Conservation (phyloP, 1,139 yeast species). For the Geotrichum phurueaensis region DNA sequence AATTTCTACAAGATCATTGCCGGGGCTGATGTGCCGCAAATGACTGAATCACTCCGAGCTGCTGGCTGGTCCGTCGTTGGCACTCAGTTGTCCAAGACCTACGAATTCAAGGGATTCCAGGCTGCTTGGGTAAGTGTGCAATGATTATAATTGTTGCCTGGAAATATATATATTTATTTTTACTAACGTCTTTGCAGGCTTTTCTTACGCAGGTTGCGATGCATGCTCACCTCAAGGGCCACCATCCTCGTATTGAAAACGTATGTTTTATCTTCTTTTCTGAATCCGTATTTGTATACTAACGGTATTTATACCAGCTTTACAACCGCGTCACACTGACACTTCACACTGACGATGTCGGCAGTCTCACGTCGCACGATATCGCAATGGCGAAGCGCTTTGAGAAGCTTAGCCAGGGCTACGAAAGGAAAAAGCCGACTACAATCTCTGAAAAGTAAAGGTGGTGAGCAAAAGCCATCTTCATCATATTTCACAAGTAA, state of each 20-base stretch:
- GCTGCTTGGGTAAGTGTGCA: slow-evolving; percentile 25
- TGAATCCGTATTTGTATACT: background rate
- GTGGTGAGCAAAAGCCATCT: background rate
- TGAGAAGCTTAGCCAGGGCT: slow-evolving; percentile 30
- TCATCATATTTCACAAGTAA: no score
- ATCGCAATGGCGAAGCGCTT: slow-evolving; percentile 52
- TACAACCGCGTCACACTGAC: slow-evolving; percentile 56
- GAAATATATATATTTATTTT: background rate
- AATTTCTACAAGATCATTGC: background rate
- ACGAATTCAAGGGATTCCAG: slow-evolving; percentile 22
- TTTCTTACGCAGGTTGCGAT: slow-evolving; percentile 59
- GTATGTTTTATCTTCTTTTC: slow-evolving; percentile 17
- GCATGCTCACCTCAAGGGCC: slow-evolving; percentile 55
- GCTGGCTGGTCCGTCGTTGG: slow-evolving; percentile 3
- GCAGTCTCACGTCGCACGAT: slow-evolving; percentile 53
- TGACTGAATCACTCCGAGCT: background rate
- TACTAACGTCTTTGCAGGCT: slow-evolving; percentile 27
- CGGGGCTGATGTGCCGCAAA: background rate
- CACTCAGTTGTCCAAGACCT: slow-evolving; percentile 5
- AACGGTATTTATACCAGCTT: slow-evolving; percentile 27
- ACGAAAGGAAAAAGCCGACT: background rate
- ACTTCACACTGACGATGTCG: slow-evolving; percentile 64
- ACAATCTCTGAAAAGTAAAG: background rate
- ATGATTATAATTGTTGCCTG: background rate
- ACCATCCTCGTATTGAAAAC: slow-evolving; percentile 51